A percentile compares a stretch with the other conserved stretches of the same genome.
These are phyloP conservation scores for Irpex lacteus DNA, from an alignment of 1,284 basidiomycete species.

Conservation along the genomic window DNA sequence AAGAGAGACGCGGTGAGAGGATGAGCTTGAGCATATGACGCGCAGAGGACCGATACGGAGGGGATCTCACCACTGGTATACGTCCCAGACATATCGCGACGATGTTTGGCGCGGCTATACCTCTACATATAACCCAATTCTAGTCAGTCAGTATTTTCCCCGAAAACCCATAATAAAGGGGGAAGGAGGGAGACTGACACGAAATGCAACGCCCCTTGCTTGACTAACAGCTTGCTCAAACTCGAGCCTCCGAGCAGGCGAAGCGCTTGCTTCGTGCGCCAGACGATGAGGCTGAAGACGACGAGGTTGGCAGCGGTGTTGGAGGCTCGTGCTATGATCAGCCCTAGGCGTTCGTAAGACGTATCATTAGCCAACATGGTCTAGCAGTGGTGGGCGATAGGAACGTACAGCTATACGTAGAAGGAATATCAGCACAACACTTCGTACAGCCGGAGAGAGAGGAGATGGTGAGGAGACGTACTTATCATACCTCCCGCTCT, in stretches of 20 bases:
- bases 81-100: not conserved
- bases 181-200: not conserved
- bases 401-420: not conserved
- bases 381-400: not conserved
- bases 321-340: not conserved
- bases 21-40: not conserved
- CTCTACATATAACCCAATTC: not conserved
- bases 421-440: not conserved
- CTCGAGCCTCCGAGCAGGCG: not conserved
- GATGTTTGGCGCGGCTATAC: not conserved
- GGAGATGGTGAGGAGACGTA: not conserved
- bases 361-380: not conserved
- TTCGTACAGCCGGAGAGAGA: not conserved
- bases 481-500: not conserved
- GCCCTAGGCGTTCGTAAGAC: not conserved
- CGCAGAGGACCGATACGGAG: not conserved
- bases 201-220: not conserved
- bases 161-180: not conserved
- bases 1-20: not conserved
- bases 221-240: not conserved
- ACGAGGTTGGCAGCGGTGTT: not conserved
- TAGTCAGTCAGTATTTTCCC: not conserved
- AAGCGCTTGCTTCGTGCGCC: not conserved
- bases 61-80: not conserved
- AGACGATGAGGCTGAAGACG: not conserved